Conservation (phyloP, 352 stramenopile genomes). For the Phytophthora europaea region DNA sequence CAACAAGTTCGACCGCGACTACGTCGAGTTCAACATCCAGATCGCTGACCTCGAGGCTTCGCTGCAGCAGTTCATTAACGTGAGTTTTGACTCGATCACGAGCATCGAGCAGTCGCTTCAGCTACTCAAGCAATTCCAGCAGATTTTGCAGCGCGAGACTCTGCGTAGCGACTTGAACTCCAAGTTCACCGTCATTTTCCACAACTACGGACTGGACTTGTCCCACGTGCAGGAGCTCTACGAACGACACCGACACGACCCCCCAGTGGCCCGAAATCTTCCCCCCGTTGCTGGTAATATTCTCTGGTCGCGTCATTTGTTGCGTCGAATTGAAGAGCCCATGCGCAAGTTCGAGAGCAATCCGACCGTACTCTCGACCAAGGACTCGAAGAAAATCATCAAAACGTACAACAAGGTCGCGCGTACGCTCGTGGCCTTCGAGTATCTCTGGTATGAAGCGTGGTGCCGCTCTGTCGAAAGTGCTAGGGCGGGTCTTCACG, state of each 20-base stretch:
- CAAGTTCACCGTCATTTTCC: conserved; percentile 94
- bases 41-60: conserved; percentile 90
- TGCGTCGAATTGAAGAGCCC: conserved; percentile 89
- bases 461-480: conserved; percentile 88
- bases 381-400: conserved; percentile 93
- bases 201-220: conserved; percentile 92
- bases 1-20: conserved; percentile 95
- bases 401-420: conserved; percentile 93
- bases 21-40: conserved; percentile 95
- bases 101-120: conserved; percentile 90
- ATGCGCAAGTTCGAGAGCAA: conserved; percentile 92
- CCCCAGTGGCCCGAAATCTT: conserved; percentile 82
- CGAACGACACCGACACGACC: conserved; percentile 87
- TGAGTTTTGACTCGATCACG: conserved; percentile 90
- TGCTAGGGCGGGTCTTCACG: conserved; percentile 77
- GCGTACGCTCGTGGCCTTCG: conserved; percentile 90
- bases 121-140: conserved; percentile 90
- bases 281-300: conserved; percentile 90
- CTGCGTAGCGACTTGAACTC: conserved; percentile 86
- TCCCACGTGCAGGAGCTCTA: conserved; percentile 89
- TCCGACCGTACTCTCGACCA: conserved; percentile 83
- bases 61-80: conserved; percentile 93
- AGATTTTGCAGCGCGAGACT: conserved; percentile 88
- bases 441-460: conserved; percentile 92
- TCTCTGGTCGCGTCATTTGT: conserved; percentile 84